These are phyloP conservation scores for Musa acuminata DNA, from an alignment of 176 grass and related monocot genomes.

Conservation along the genomic window DNA sequence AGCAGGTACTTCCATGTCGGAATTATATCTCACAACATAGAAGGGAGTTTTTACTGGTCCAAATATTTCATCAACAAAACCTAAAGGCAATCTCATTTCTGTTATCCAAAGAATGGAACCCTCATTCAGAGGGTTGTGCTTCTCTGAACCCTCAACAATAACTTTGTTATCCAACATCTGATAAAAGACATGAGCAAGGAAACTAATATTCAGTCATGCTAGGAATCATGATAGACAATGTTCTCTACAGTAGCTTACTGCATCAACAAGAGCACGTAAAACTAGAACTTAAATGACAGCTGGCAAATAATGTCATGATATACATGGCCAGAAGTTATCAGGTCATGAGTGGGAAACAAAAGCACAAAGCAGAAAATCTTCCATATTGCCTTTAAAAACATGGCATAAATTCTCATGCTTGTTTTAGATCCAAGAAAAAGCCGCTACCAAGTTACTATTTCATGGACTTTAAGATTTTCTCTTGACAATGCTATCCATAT, in stretches of 20 bases:
- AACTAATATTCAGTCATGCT: background rate
- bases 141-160: constrained; percentile 72
- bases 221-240: background rate
- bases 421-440: no score
- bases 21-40: constrained; percentile 78
- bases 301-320: background rate
- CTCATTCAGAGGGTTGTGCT: constrained; percentile 76
- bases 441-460: no score
- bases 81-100: constrained; percentile 49
- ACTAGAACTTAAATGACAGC: background rate
- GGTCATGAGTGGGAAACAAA: background rate
- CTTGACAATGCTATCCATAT: no score
- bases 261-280: background rate
- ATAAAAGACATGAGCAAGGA: constrained; percentile 8
- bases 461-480: no score
- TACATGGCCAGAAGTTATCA: background rate
- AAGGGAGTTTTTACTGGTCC: constrained; percentile 87
- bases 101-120: constrained; percentile 94
- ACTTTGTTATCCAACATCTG: constrained; percentile 74
- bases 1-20: constrained; percentile 47
- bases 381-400: no score
- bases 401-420: no score
- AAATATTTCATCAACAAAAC: constrained; percentile 82
- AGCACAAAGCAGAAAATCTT: no score
- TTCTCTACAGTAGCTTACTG: background rate